Conservation (phyloP, 768 basidiomycete genomes). For the Royoungia palumana region DNA sequence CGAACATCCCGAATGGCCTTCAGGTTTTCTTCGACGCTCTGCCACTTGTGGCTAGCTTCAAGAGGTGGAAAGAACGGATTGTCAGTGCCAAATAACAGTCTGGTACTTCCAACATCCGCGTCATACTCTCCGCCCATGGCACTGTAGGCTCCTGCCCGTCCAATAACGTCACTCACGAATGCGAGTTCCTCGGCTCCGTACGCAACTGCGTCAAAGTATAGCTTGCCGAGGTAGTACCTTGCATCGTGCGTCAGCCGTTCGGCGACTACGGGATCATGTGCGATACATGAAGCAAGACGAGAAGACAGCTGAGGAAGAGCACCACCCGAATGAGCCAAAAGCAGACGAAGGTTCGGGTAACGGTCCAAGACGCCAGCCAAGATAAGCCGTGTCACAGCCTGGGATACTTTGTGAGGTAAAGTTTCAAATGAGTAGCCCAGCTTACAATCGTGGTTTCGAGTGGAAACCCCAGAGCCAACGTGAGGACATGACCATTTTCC, state of each 20-base stretch:
- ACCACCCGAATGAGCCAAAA: conserved; percentile 87
- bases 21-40: conserved; percentile 80
- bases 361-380: conserved; percentile 79
- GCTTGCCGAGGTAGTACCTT: conserved; percentile 74
- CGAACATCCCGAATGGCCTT: conserved; percentile 58
- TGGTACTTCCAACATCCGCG: conserved; percentile 46
- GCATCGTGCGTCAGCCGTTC: conserved; percentile 76
- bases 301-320: conserved; percentile 82
- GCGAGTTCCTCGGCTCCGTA: conserved; percentile 84
- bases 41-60: conserved; percentile 65
- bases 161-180: conserved; percentile 69
- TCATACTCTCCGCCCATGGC: conserved; percentile 29
- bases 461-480: conserved; percentile 84
- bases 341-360: conserved; percentile 67
- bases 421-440: conserved; percentile 7
- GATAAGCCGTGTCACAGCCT: conserved; percentile 77
- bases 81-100: conserved; percentile 82
- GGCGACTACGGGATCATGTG: conserved; percentile 79
- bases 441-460: conserved; percentile 86
- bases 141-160: conserved; percentile 53
- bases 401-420: conserved; percentile 8
- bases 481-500: conserved; percentile 84
- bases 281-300: conserved; percentile 79
- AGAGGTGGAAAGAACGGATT: conserved; percentile 92
- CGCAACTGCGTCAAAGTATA: conserved; percentile 85